Evolutionary conservation across 208 protist species (phyloP), one percentile per base, ranked within the genome.

Genomic region (Porcisia hertigi): DNA sequence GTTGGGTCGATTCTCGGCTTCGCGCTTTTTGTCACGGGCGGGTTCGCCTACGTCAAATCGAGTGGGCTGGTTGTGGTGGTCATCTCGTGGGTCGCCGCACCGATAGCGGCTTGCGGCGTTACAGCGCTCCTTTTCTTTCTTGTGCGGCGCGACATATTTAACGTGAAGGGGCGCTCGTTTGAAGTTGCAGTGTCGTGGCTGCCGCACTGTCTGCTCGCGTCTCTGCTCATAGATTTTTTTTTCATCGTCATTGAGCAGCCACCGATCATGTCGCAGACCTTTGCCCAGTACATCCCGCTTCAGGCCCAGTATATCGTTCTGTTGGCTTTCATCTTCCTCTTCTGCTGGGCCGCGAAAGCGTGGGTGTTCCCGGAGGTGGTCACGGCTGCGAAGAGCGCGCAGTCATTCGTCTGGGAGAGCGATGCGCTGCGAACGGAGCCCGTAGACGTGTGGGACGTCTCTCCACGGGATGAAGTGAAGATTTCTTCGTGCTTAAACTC

Each of bases 191-290:
- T 90, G 25, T 66, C 64, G 54, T 79, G 86, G 62, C 81, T 96
- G 71, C 92, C 92, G 8, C 93, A 92, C 80, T 94, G 89, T 78
- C 80, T 96, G 9, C 69, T 73, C 20, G 63, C 84, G 20, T 96
- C 90, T 7, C 77, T 96, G 20, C 71, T 94, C 14, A 84, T 96
- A 25, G 87, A 94, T 64, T 85, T 85, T 57, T 81, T 83, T 58
- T 94, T 96, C 73, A 74, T 96, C 23, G n/a, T 90, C 25, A 93
- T 96, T 71, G 92, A 93, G 70, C 59, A 79, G 69, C 92, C 92
- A 39, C 88, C 92, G 16, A 83, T 96, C 71, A 83, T 96, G 80
- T 82, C 87, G 16, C 74, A 87, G 59, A 87, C 79, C 18, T 55
- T 96, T 55, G 86, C 88, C 18, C 67, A 55, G 47, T 89, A 87